Conservation (phyloP, 208 protist species). For the Kentomonas sorsogonicus region DNA sequence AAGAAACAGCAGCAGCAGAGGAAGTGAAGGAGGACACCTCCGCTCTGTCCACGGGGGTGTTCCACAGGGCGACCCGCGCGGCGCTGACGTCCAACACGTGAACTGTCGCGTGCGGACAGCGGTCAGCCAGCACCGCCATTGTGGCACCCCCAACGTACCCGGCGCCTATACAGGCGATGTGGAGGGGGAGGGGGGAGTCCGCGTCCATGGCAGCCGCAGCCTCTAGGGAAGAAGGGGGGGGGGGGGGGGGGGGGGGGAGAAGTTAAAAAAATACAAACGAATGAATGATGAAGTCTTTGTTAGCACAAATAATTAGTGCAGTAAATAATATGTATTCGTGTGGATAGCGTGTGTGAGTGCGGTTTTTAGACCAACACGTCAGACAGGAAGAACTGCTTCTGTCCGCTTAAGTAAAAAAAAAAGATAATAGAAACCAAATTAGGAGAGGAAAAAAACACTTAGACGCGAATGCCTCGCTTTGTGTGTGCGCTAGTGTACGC, state of each 20-base stretch:
- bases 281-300: neutral
- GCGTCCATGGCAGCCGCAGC: too few relatives aligned
- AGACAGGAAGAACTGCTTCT: neutral
- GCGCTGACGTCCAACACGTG: constrained; percentile 91
- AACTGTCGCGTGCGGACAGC: constrained; percentile 89
- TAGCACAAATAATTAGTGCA: neutral
- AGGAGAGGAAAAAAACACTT: too few relatives aligned
- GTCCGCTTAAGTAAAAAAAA: neutral
- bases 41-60: constrained; percentile 46
- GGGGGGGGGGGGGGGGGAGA: neutral
- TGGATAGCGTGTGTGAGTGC: neutral
- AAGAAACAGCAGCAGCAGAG: too few relatives aligned
- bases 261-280: neutral
- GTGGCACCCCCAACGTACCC: constrained; percentile 97
- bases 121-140: constrained; percentile 94
- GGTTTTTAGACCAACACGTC: neutral
- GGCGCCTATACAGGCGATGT: constrained; percentile 82
- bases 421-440: constrained; percentile 2
- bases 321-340: neutral
- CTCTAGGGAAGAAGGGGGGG: neutral
- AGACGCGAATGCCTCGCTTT: too few relatives aligned
- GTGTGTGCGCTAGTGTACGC: too few relatives aligned
- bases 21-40: too few relatives aligned
- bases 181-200: too few relatives aligned
- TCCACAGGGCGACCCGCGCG: constrained; percentile 92